Evolutionary conservation across 495 filamentous ascomycete genomes (phyloP), one percentile per base, ranked within the genome.

Genomic region (Aspergillus homomorphus): DNA sequence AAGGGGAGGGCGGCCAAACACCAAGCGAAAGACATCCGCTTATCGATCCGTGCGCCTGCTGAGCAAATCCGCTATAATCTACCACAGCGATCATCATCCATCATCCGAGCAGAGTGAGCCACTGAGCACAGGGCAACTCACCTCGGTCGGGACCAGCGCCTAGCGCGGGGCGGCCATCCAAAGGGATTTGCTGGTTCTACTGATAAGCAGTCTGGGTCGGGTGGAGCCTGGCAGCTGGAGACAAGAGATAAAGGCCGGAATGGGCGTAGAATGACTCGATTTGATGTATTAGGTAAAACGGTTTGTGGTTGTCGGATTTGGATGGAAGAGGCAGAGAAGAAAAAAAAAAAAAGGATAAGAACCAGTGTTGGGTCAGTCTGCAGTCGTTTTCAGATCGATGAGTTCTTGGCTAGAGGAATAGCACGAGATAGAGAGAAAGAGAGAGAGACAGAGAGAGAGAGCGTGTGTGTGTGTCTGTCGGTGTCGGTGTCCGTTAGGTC

Each of bases 111-210:
- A 38, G n/a, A n/a, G 12, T 38, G 26, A 18, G 26, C 54, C 45
- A 28, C 12, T 41, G 52, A 38, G 51, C 52, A 38, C 57, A 28
- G 26, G 28, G 43, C 22, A 50, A 50, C n/a, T n/a, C 26, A 54
- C 33, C 6, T 15, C 30, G 45, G 44, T 60, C 62, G 58, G 62
- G 53, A 59, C 28, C 46, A 53, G 65, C 65, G 65, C 62, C 62
- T 67, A 65, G 57, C 65, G 65, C 65, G 65, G 58, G 23, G 59
- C 58, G 61, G 65, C 62, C 52, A 63, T 59, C 61, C 33, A 24
- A 54, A 28, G 42, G 51, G 49, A 28, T 28, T 54, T 54, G 49
- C 49, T 60, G 53, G 53, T 51, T 21, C 43, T 46, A 22, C 51
- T 62, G 63, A 66, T 66, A 66, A 66, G 63, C 52, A 51, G 51